Conservation (phyloP, 768 basidiomycete species). For the Strobilomyces echinocephalus region DNA sequence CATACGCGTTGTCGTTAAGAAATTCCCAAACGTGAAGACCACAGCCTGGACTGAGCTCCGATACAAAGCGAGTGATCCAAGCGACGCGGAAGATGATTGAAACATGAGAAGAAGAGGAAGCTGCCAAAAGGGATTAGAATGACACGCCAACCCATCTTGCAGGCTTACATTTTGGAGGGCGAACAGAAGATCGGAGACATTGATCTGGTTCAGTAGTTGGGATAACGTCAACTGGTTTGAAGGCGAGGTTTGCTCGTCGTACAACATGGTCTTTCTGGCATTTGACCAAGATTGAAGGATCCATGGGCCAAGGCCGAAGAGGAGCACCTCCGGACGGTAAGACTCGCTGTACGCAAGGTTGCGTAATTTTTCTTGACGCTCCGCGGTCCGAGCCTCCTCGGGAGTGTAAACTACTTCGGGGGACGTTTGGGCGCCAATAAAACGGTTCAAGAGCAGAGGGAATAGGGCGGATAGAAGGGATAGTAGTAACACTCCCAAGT, state of each 20-base stretch:
- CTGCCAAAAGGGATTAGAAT: constrained; percentile 35
- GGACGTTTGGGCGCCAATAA: constrained; percentile 37
- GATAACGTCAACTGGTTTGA: constrained; percentile 39
- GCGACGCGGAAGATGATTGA: constrained; percentile 65
- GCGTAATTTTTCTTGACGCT: constrained; percentile 71
- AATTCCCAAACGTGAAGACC: constrained; percentile 56
- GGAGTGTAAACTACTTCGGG: constrained; percentile 44
- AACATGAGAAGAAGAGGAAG: constrained; percentile 70
- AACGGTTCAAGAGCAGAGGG: constrained; percentile 55
- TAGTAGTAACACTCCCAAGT: constrained; percentile 53
- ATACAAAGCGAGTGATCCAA: constrained; percentile 80
- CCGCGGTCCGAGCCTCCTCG: constrained; percentile 58
- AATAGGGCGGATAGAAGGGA: constrained; percentile 58
- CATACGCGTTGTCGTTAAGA: constrained; percentile 62
- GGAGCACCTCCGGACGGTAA: constrained; percentile 74
- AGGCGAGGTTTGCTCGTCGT: constrained; percentile 45
- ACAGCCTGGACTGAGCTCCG: constrained; percentile 73
- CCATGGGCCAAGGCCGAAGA: constrained; percentile 85
- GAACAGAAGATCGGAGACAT: constrained; percentile 58
- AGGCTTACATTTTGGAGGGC: constrained; percentile 67
- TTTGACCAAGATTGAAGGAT: constrained; percentile 73
- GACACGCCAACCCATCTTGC: not conserved
- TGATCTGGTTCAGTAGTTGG: constrained; percentile 48
- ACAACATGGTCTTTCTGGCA: constrained; percentile 55
- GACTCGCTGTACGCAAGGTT: constrained; percentile 68